Evolutionary conservation across 345 rosid species (phyloP), one percentile per base, ranked within the genome.

Genomic region (Bruguiera parviflora): DNA sequence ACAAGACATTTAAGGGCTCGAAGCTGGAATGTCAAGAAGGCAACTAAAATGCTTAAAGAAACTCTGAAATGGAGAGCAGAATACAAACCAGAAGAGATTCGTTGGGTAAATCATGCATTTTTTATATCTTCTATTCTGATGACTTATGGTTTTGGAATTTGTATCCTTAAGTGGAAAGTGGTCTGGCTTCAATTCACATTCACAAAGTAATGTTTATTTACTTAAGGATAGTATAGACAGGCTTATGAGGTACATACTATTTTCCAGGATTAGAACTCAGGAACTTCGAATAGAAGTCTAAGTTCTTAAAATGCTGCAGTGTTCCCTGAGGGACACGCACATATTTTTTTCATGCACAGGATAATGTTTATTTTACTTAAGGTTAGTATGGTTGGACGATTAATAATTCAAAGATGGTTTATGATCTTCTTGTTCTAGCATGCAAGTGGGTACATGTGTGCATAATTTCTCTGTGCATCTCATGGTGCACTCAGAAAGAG

Each of bases 1-100:
- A 24, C 82, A 25, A 86, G 98, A 70, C 78, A 89, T 75, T 76
- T 91, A 67, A 86, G 86, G 73, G 97, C 97, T 0, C 74, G 90
- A 37, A 89, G 89, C 79, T 89, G 96, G 95, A 84, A 80, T 82
- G 87, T 89, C 66, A 94, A 94, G 89, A 91, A 94, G 83, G 92
- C 98, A 74, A 74, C 86, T 32, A 91, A 91, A 77, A 89, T 91
- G 98, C 88, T 94, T 77, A 94, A 94, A 80, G 96, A 86, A 71
- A 85, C 92, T 39, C 76, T 94, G 68, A 94, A 94, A 53, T 94
- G 98, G 98, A 91, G 97, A 84, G 82, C 86, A 71, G 76, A 79
- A 52, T 86, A 84, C 79, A 94, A 91, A 82, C 97, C 98, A 27
- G 97, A 94, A 70, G 95, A 88, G 75, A 86, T 94, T 55, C 80